Evolutionary conservation across 2,329 filamentous ascomycete species (phyloP), one percentile per base, ranked within the genome.

Genomic region (Colletotrichum sp.): DNA sequence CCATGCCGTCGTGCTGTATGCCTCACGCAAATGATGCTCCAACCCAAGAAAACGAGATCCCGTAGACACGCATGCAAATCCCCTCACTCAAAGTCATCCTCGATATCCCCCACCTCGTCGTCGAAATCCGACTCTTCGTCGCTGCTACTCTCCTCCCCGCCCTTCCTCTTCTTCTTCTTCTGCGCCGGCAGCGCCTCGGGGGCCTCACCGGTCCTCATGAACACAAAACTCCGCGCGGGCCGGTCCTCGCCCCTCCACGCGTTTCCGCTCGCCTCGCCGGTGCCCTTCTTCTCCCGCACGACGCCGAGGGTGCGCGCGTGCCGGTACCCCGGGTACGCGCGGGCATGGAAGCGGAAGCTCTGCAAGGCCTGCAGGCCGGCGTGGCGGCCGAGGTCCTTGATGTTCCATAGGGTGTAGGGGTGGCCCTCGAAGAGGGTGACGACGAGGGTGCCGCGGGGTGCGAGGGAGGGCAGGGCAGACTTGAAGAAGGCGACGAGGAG

Each of bases 361-460:
- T 90, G 87, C 79, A 92, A 88, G 44, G 96, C 93, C 80, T 91
- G 90, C 67, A 96, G 86, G 7, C 94, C 95, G 6, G 89, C 89
- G 83, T 98, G 95, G 8, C 96, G 90, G 3, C 92, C 97, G 32
- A 99, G 88, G 86, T 98, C 96, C 44, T 93, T 91, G 30, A 99
- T 90, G 86, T 99, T 98, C 97, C 97, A 99, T 1, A 98, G 90
- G 3, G 95, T 96, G 84, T 99, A 99, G 1, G 97, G 97, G 84
- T 98, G 94, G 75, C 94, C 95, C 84, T 98, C 96, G 83, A 99
- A 99, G 12, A 99, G 87, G 0, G 96, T 98, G 26, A 99, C 92
- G 69, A 98, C 86, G 70, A 98, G 92, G 80, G 90, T 83, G 44
- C 92, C 93, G 8, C 89, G 87, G 36, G 78, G 87, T 0, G 90